Evolutionary conservation across 192 early-diverging fungal species (phyloP).

Genomic region (Backusella macrospora): DNA sequence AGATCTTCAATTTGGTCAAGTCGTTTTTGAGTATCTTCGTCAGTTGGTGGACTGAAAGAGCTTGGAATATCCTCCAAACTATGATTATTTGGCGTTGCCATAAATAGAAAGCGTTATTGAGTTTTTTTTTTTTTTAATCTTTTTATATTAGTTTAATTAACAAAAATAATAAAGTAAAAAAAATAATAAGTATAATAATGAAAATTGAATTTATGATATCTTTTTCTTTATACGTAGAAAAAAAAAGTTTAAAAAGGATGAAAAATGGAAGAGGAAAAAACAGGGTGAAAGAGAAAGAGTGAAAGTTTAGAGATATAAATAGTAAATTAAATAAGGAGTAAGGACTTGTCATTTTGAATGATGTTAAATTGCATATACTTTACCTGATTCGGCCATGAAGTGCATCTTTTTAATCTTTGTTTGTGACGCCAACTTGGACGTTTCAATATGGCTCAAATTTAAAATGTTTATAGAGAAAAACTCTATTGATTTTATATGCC

Average conservation of each 20-base stretch:
- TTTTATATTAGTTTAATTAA: not conserved
- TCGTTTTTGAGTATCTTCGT: constrained; percentile 25
- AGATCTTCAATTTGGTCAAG: constrained; percentile 50
- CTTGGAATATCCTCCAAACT: not conserved
- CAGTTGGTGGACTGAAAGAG: constrained; percentile 16
- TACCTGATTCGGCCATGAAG: constrained; percentile 5
- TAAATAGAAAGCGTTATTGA: not conserved
- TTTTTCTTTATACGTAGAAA: not conserved
- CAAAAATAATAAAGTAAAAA: not conserved
- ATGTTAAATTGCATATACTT: constrained; percentile 10
- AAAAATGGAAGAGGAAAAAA: not conserved
- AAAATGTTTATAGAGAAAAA: not conserved
- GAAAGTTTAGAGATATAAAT: constrained; percentile 12
- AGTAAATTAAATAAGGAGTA: constrained; percentile 13
- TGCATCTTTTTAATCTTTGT: not conserved
- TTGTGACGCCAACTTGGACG: constrained; percentile 11
- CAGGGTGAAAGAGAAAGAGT: not conserved
- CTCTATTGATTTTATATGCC: not conserved
- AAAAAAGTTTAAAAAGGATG: no score
- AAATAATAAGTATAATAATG: not conserved
- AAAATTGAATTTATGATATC: not conserved
- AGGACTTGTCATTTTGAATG: constrained; percentile 15
- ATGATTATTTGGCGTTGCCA: not conserved
- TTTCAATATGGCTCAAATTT: not conserved
- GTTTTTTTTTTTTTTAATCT: not conserved